These are phyloP conservation scores for Ophiostoma perfectum DNA, from an alignment of 2,329 filamentous ascomycete species.

Conservation along the genomic window DNA sequence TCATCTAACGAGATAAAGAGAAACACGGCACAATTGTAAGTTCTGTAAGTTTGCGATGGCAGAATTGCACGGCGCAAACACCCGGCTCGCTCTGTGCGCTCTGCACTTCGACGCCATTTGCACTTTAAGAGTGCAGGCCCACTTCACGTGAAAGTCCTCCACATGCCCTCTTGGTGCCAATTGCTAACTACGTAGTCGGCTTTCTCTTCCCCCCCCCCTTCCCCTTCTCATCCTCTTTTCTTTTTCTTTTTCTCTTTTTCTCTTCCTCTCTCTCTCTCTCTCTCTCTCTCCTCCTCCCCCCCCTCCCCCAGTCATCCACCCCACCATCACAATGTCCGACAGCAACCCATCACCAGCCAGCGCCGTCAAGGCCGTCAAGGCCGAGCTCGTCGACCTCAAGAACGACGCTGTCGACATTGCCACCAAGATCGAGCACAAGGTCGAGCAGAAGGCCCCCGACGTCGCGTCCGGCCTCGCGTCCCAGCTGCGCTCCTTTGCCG, in stretches of 20 bases:
- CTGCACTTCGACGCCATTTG: constrained; percentile 5
- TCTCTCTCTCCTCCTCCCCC: background rate
- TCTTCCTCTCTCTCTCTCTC: background rate
- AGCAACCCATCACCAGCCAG: constrained; percentile 18
- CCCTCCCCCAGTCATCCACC: background rate
- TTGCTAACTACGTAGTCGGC: constrained; percentile 1
- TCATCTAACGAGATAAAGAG: background rate
- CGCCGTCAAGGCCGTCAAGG: constrained; percentile 37
- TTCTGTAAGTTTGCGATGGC: background rate
- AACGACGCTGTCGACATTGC: constrained; percentile 31
- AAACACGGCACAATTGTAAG: background rate
- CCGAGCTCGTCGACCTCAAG: constrained; percentile 43
- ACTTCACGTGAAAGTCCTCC: constrained; percentile 15
- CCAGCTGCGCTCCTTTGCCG: constrained; percentile 72
- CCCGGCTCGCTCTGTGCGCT: background rate
- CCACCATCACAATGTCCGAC: constrained; percentile 15
- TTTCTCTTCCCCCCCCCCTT: background rate
- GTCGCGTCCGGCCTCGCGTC: constrained; percentile 36
- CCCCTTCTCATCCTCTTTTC: background rate
- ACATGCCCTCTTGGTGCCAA: background rate
- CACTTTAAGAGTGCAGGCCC: background rate
- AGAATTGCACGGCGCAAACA: no score
- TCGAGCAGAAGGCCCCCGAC: constrained; percentile 21
- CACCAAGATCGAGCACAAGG: constrained; percentile 17
- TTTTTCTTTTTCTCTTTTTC: background rate